Evolutionary conservation across 305 asterid genomes (phyloP).

Genomic region (Coffea humblotiana): DNA sequence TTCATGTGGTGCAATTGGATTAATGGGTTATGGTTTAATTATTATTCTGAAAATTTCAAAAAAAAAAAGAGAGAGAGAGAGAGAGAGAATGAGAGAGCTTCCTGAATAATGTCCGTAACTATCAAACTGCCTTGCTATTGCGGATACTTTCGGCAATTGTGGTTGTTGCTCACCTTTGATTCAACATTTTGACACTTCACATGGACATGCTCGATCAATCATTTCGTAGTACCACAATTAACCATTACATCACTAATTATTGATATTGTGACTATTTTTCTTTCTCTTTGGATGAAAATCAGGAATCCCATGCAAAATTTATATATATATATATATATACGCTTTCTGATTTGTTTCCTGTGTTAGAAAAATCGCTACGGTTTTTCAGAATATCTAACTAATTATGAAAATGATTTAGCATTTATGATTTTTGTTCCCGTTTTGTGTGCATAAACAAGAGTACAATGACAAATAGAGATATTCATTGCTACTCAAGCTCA

Average conservation of each 20-base stretch:
- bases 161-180: background rate
- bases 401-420: background rate
- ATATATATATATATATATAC: background rate
- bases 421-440: background rate
- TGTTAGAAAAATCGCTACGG: background rate
- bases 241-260: background rate
- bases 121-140: background rate
- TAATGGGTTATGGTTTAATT: no score
- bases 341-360: background rate
- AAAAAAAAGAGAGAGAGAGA: no score
- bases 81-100: background rate
- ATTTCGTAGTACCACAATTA: background rate
- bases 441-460: no score
- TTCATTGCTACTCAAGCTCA: background rate
- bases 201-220: constrained; percentile 13
- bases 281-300: background rate
- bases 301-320: background rate
- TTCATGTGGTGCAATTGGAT: no score
- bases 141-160: background rate
- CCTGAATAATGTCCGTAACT: background rate
- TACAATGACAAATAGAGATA: no score
- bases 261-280: background rate
- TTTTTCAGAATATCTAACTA: background rate
- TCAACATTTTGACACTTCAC: constrained; percentile 1
- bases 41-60: no score